phyloP scores from a whole-genome alignment of 306 rosid species.

The Crotalaria pallida region DNA sequence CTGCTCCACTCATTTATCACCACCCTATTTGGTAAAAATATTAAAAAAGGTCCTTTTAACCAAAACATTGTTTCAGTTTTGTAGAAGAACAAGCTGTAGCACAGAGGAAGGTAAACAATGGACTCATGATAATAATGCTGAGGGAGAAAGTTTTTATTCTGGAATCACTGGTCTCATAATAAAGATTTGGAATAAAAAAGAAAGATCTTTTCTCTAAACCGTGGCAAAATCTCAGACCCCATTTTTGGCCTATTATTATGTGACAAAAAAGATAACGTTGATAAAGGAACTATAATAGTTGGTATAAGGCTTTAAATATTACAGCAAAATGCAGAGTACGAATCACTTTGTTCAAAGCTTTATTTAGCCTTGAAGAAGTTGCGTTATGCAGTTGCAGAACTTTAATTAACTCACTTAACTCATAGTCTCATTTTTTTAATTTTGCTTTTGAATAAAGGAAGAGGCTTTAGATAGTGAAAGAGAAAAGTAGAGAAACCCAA shows the following conservation, averaged over 20 bases:
- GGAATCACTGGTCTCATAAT: constrained; percentile 19
- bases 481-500: background rate
- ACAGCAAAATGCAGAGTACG: constrained; percentile 10
- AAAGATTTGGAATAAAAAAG: constrained; percentile 39
- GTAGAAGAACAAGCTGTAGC: constrained; percentile 22
- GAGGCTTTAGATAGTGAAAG: background rate
- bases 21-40: constrained; percentile 14
- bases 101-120: constrained; percentile 26
- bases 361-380: constrained; percentile 38
- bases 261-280: constrained; percentile 41
- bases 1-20: constrained; percentile 23
- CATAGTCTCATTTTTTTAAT: background rate
- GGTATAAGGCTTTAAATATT: constrained; percentile 34
- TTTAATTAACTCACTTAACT: too few relatives aligned
- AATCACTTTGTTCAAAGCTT: constrained; percentile 24
- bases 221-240: constrained; percentile 29
- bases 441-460: constrained; percentile 7
- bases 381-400: constrained; percentile 26
- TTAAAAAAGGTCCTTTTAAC: constrained; percentile 22
- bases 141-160: constrained; percentile 17
- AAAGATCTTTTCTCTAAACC: constrained; percentile 30
- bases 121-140: constrained; percentile 30
- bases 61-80: constrained; percentile 30
- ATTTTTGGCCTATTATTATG: constrained; percentile 28
- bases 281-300: constrained; percentile 37